A percentile compares a stretch with the other conserved stretches of the same genome.
Evolutionary conservation across 2,329 filamentous ascomycete species (phyloP).

Genomic region (Volutella citrinella): DNA sequence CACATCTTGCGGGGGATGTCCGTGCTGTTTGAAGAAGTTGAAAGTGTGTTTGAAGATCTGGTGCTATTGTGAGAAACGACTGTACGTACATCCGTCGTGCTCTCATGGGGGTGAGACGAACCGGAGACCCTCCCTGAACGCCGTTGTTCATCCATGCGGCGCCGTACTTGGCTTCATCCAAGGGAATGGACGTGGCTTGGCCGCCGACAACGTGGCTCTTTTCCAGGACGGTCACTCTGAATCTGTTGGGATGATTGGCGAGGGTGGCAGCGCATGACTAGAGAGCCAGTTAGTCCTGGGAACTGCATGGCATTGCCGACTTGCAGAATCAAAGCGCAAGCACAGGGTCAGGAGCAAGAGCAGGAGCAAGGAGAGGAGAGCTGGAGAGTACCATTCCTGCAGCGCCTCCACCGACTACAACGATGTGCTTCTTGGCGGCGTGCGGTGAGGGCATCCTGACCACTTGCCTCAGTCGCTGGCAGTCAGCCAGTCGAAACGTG

Average conservation of each 20-base stretch:
- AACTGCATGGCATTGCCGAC: background rate
- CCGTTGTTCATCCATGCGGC: constrained; percentile 62
- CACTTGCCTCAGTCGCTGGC: too few species aligned
- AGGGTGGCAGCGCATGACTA: constrained; percentile 65
- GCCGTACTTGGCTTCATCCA: constrained; percentile 55
- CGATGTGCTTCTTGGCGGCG: constrained; percentile 43
- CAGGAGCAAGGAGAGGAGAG: too few species aligned
- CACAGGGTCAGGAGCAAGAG: too few species aligned
- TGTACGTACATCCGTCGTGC: background rate
- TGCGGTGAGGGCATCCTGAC: constrained; percentile 6
- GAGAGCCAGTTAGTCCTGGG: background rate
- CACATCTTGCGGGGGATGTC: constrained; percentile 54
- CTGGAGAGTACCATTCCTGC: constrained; percentile 52
- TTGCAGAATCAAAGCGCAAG: too few species aligned
- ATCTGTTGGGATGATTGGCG: constrained; percentile 62
- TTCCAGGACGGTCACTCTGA: constrained; percentile 63
- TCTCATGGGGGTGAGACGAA: constrained; percentile 8
- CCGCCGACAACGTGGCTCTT: constrained; percentile 56
- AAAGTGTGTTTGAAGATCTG: constrained; percentile 67
- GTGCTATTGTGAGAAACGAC: background rate
- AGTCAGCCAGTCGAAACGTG: too few species aligned
- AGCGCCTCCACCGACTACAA: constrained; percentile 61
- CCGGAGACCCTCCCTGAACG: constrained; percentile 55
- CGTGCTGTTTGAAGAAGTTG: constrained; percentile 59
- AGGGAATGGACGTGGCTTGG: constrained; percentile 57